A percentile compares a stretch with the other conserved stretches of the same genome.
These are phyloP conservation scores for Thelonectria olida DNA, from an alignment of 2,329 filamentous ascomycete species.

Conservation along the genomic window DNA sequence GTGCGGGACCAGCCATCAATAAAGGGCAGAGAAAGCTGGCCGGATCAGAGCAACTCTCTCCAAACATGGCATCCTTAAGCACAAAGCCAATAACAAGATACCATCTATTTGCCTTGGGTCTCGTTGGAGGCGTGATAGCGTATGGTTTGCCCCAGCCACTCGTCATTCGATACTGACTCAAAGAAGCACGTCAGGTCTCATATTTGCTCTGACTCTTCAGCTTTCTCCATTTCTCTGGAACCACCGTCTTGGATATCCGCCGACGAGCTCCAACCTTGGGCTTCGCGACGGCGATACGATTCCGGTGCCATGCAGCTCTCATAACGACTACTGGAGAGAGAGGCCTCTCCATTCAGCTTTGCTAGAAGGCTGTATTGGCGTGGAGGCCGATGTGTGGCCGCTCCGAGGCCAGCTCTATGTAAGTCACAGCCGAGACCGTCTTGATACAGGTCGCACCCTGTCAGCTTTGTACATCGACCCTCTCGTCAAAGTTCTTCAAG, in stretches of 20 bases:
- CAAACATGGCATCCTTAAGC: neutral
- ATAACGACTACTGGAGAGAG: conserved; percentile 76
- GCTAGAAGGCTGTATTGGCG: conserved; percentile 65
- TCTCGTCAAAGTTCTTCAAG: conserved; percentile 65
- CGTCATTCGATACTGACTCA: neutral
- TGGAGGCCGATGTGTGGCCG: conserved; percentile 77
- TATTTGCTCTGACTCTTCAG: conserved; percentile 20
- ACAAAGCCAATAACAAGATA: neutral
- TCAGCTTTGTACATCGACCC: conserved; percentile 70
- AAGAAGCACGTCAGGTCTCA: conserved; percentile 7
- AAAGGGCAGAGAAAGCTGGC: neutral
- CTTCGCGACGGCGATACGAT: conserved; percentile 19
- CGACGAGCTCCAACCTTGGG: neutral
- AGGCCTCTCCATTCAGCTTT: conserved; percentile 71
- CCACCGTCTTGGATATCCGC: neutral
- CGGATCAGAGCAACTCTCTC: neutral
- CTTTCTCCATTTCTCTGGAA: conserved; percentile 17
- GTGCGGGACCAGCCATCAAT: neutral
- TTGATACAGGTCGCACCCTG: conserved; percentile 68
- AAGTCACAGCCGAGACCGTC: conserved; percentile 66
- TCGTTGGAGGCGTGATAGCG: conserved; percentile 7
- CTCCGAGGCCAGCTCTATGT: conserved; percentile 65
- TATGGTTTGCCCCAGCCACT: neutral
- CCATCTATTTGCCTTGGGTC: neutral
- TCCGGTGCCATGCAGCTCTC: conserved; percentile 70